Evolutionary conservation across 345 rosid genomes (phyloP), one percentile per base, ranked within the genome.

Genomic region (Barbarea vulgaris): DNA sequence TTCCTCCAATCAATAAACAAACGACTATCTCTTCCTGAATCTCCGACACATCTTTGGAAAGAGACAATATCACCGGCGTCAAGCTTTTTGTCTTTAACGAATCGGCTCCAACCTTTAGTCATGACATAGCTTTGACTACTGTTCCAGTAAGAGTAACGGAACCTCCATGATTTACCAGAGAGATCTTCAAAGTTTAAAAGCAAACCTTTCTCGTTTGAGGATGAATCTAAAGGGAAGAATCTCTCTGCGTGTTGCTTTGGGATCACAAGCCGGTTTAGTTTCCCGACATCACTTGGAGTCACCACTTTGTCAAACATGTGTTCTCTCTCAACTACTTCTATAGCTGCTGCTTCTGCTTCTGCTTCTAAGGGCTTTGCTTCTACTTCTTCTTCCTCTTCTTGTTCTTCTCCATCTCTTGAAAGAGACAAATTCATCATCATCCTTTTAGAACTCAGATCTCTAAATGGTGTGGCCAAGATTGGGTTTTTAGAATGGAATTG

Each of bases 71-170:
- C 98, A 2, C 98, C 98, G 6, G 97, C 96, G 24, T 91, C 92
- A 1, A 93, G 96, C 77, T 88, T 91, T 69, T 93, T 93, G 55
- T 93, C 98, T 88, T 93, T 91, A 22, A 94, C 98, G 72, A 93
- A 93, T 30, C 94, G 87, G 81, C 96, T 93, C 97, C 98, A 91
- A 3, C 97, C 98, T 79, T 91, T 93, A 5, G 97, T 93, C 96
- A 93, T 93, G 25, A 91, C 97, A 64, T 91, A 93, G 87, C 98
- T 91, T 83, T 93, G 98, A 81, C 97, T 93, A 77, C 94, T 89
- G 79, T 86, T 91, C 97, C 97, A 91, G 80, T 91, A 94, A 28
- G 97, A 94, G 87, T 94, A 91, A 39, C 96, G 82, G 82, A 93
- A 93, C 66, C 91, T 79, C 98, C 96, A 91, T 1, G 86, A 72